These are phyloP conservation scores for Candida sphagnicola DNA, from an alignment of 805 yeast species.

Conservation along the genomic window DNA sequence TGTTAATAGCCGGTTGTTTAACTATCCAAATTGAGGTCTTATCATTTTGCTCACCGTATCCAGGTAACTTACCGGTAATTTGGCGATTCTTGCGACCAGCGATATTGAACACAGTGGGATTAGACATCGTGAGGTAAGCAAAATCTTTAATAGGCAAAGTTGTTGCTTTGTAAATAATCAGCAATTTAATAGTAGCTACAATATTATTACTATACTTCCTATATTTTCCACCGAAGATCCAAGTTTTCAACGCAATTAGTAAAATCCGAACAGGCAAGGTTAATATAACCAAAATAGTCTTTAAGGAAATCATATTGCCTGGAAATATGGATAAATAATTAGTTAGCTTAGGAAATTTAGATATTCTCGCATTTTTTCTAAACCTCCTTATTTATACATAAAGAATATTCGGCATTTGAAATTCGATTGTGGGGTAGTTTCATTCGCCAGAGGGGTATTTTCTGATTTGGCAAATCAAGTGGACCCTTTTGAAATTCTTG, in stretches of 20 bases:
- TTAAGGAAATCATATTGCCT: no score
- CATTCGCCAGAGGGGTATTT: no score
- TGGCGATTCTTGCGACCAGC: conserved; percentile 1
- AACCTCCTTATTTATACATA: no score
- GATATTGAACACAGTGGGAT: conserved; percentile 11
- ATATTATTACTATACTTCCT: conserved; percentile 13
- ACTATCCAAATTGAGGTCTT: conserved; percentile 31
- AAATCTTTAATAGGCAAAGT: conserved; percentile 12
- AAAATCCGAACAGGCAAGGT: no score
- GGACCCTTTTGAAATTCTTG: no score
- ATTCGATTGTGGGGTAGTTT: no score
- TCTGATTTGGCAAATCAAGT: no score
- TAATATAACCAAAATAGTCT: no score
- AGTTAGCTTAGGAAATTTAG: no score
- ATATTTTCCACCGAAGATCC: conserved; percentile 12
- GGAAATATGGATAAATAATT: no score
- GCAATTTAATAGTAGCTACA: conserved; percentile 10
- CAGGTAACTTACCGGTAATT: conserved; percentile 15
- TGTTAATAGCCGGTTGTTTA: conserved; percentile 20
- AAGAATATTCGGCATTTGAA: no score
- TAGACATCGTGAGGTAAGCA: conserved; percentile 8
- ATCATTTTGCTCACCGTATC: conserved; percentile 30
- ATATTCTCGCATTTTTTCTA: no score
- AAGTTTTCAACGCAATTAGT: conserved; percentile 10
- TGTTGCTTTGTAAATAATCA: conserved; percentile 12